Evolutionary conservation across 306 rosid genomes (phyloP), one percentile per base, ranked within the genome.

Genomic region (Parietaria judaica): DNA sequence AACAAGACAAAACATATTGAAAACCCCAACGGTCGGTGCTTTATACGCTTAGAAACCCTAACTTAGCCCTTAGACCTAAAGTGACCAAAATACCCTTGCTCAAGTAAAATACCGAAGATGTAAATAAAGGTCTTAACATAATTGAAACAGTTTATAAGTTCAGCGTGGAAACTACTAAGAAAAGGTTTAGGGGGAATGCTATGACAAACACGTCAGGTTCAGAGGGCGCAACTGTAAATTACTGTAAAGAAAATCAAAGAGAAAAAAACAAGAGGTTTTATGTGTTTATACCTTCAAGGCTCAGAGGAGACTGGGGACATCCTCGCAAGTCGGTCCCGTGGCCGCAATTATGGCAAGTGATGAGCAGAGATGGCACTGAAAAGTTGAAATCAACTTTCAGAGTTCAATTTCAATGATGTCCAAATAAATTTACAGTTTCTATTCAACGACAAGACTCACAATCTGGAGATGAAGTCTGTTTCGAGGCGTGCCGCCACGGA

Each of bases 401-500:
- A 55, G 3, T 37, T 2, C 14, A 23, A 35, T 23, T 14, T 43
- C 50, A 56, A 45, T 11, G 13, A 49, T 49, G 53, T 49, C 14
- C 50, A 49, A 36, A 23, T 36, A 47, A 5, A 12, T 7, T 5
- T 23, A 23, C 31, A 54, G 11, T 16, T 7, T 48, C 49, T 34
- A 49, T 50, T 15, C 47, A 35, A 70, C 55, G 37, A 61, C 50
- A 56, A 56, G 69, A 83, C 98, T 85, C 84, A 91, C 98, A 37
- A 68, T 91, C 79, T 39, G 92, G 80, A 14, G 96, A 74, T 63
- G 98, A 82, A 51, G 46, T 76, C 76, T 85, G 96, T 73, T 88
- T 91, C 6, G 98, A 85, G 9, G 98, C 98, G 49, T 63, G 95
- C 58, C 98, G 98, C 98, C 98, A 91, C 11, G 98, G 98, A 73